Percentiles rank a stretch among this genome's conserved stretches.
Evolutionary conservation across 768 basidiomycete species (phyloP).

Genomic region (Piloderma croceum): DNA sequence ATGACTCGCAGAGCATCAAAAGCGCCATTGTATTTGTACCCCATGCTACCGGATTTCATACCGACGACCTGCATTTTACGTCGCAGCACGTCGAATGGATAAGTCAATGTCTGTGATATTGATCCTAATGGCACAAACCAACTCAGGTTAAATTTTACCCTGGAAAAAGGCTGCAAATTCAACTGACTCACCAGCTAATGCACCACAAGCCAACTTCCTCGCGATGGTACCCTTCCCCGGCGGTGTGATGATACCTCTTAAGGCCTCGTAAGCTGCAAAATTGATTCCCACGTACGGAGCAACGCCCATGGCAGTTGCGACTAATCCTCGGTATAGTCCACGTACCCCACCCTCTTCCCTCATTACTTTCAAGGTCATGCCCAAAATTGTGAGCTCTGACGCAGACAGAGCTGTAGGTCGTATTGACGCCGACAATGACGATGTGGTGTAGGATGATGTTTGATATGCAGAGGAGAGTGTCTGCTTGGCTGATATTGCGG

Average conservation of each 20-base stretch:
- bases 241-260: conserved; percentile 72
- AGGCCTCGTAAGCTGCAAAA: conserved; percentile 88
- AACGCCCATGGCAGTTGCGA: conserved; percentile 82
- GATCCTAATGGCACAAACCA: conserved; percentile 44
- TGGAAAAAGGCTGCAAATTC: conserved; percentile 1
- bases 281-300: conserved; percentile 90
- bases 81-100: conserved; percentile 91
- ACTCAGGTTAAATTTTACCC: neutral
- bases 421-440: conserved; percentile 18
- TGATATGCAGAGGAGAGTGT: conserved; percentile 50
- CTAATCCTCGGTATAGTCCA: conserved; percentile 80
- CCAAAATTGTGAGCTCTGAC: conserved; percentile 65
- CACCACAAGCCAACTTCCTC: conserved; percentile 80
- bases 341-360: conserved; percentile 87
- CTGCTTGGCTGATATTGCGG: conserved; percentile 25
- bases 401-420: conserved; percentile 36
- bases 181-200: conserved; percentile 61
- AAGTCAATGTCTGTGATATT: conserved; percentile 90
- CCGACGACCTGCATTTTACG: conserved; percentile 95
- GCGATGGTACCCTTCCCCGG: conserved; percentile 65
- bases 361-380: conserved; percentile 89
- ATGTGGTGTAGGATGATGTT: conserved; percentile 46
- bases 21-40: conserved; percentile 73
- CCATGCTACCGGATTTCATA: conserved; percentile 54
- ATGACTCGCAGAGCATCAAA: conserved; percentile 71